Conservation (phyloP, 352 stramenopile genomes). For the Phytopythium delawarense region DNA sequence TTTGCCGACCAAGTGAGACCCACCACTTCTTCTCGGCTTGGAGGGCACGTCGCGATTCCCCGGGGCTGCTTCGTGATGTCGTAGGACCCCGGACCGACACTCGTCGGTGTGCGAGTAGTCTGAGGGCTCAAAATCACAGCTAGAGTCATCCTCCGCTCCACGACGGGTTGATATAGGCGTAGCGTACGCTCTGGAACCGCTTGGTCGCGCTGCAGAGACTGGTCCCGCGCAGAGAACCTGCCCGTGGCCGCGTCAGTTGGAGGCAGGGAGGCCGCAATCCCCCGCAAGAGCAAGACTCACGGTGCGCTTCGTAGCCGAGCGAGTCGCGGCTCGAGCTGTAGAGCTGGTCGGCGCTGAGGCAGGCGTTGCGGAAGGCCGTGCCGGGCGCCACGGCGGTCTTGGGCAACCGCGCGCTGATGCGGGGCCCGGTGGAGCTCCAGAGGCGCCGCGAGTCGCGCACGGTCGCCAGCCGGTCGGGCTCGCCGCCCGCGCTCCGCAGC, state of each 20-base stretch:
- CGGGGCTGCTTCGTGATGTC: conserved; percentile 26
- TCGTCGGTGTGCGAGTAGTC: conserved; percentile 37
- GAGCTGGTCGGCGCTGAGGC: conserved; percentile 52
- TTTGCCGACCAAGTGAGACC: not conserved
- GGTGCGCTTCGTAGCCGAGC: conserved; percentile 61
- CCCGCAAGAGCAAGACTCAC: conserved; percentile 19
- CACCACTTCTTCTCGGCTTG: conserved; percentile 16
- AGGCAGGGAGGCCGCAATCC: not conserved
- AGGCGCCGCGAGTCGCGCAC: conserved; percentile 44
- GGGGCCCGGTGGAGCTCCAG: conserved; percentile 41
- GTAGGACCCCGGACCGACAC: conserved; percentile 59
- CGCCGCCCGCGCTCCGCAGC: conserved; percentile 31
- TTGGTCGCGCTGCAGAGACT: conserved; percentile 67
- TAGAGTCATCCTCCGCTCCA: not conserved
- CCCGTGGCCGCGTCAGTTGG: not conserved
- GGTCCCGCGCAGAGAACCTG: conserved; percentile 57
- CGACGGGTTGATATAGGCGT: not conserved
- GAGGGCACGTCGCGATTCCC: conserved; percentile 20
- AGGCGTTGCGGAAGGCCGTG: conserved; percentile 64
- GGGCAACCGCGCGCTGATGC: conserved; percentile 40
- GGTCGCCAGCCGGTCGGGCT: conserved; percentile 23
- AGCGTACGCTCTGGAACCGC: conserved; percentile 38
- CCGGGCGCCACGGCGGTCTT: conserved; percentile 53
- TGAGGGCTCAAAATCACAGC: conserved; percentile 13
- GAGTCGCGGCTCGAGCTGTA: conserved; percentile 59